Conservation (phyloP, 2,329 filamentous ascomycete species). For the Cordyceps militaris region DNA sequence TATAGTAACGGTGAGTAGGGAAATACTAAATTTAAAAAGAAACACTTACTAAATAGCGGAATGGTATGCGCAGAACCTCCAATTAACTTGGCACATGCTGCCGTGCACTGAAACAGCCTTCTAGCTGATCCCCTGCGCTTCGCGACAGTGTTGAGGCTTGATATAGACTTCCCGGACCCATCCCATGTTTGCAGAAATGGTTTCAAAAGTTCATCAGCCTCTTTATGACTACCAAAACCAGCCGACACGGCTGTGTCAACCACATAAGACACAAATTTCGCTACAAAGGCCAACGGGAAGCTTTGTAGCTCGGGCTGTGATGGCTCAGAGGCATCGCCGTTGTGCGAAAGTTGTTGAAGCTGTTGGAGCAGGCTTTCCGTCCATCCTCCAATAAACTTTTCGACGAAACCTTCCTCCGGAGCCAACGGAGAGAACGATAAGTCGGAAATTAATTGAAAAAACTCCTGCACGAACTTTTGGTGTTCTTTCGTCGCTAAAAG, state of each 20-base stretch:
- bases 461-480: not conserved
- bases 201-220: not conserved
- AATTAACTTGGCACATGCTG: not conserved
- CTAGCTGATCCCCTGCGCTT: not conserved
- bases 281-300: not conserved
- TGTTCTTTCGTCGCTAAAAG: not conserved
- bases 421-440: not conserved
- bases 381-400: not conserved
- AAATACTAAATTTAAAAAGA: not conserved
- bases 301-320: not conserved
- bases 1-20: not conserved
- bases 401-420: not conserved
- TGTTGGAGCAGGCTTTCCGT: not conserved
- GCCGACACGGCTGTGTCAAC: not conserved
- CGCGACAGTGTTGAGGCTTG: not conserved
- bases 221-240: not conserved
- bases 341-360: not conserved
- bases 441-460: not conserved
- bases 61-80: not conserved
- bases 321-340: not conserved
- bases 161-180: not conserved
- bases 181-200: not conserved
- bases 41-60: not conserved
- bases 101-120: not conserved
- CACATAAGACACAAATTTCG: not conserved